Evolutionary conservation across 768 basidiomycete genomes (phyloP).

Genomic region (Boletus eberwhitei): DNA sequence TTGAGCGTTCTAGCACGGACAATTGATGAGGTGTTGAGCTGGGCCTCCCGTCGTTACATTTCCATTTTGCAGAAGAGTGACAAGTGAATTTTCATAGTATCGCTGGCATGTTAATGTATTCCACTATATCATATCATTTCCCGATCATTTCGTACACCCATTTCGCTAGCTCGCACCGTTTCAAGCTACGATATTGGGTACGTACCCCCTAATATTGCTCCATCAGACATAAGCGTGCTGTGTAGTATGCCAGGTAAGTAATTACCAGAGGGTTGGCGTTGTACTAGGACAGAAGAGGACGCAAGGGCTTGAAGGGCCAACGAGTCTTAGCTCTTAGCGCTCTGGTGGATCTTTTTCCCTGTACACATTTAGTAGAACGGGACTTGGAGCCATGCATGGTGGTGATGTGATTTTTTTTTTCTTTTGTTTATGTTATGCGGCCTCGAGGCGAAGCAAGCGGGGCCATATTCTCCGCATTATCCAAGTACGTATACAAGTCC

Average conservation of each 20-base stretch:
- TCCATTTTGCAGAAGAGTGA: background rate
- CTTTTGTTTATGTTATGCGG: constrained; percentile 12
- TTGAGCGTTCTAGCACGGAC: background rate
- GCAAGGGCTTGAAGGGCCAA: background rate
- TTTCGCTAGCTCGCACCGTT: constrained; percentile 14
- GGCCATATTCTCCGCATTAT: constrained; percentile 24
- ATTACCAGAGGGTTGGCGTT: constrained; percentile 3
- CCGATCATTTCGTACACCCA: constrained; percentile 21
- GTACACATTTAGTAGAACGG: background rate
- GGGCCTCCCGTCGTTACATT: too few relatives aligned
- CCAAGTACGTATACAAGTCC: constrained; percentile 25
- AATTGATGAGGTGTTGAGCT: background rate
- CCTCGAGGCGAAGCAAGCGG: constrained; percentile 29
- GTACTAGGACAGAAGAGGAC: constrained; percentile 15
- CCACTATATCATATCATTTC: constrained; percentile 23
- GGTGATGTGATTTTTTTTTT: background rate
- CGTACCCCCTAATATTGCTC: constrained; percentile 15
- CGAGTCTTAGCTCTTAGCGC: too few relatives aligned
- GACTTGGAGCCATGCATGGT: too few relatives aligned
- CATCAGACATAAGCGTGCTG: constrained; percentile 22
- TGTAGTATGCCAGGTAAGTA: background rate
- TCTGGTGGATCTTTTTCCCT: background rate
- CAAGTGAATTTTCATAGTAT: background rate
- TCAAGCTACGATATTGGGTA: constrained; percentile 19
- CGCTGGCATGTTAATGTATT: constrained; percentile 22